phyloP scores from a whole-genome alignment of 2,329 filamentous ascomycete species.

The Scytalidium lignicola region DNA sequence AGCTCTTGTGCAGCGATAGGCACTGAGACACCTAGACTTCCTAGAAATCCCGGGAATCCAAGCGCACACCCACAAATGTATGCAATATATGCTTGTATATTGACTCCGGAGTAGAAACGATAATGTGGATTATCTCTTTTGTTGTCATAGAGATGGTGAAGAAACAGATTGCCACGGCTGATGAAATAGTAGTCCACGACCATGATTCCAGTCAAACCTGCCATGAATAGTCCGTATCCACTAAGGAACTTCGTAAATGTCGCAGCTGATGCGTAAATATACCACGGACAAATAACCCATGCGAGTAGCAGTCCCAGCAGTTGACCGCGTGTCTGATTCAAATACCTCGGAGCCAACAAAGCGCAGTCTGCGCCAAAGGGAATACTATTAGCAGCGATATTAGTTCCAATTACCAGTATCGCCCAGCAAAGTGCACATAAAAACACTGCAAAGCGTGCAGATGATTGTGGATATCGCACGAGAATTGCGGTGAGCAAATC shows the following conservation, averaged over 20 bases:
- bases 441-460: constrained; percentile 5
- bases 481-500: constrained; percentile 8
- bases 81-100: no score
- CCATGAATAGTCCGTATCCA: constrained; percentile 13
- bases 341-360: constrained; percentile 8
- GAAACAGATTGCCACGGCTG: constrained; percentile 25
- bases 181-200: constrained; percentile 21
- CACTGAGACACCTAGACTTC: no score
- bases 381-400: constrained; percentile 11
- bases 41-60: no score
- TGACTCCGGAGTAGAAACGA: constrained; percentile 21
- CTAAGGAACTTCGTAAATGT: constrained; percentile 6
- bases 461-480: background rate
- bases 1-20: no score
- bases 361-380: constrained; percentile 8
- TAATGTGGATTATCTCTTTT: constrained; percentile 19
- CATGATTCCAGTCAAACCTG: background rate
- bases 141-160: constrained; percentile 19
- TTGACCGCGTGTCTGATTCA: constrained; percentile 7
- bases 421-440: constrained; percentile 1
- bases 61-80: no score
- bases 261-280: constrained; percentile 2
- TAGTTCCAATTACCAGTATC: constrained; percentile 6
- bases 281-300: constrained; percentile 4
- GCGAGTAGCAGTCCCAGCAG: constrained; percentile 11